Percentiles rank a stretch among this genome's conserved stretches.
Conservation (phyloP, 768 basidiomycete genomes). For the Serendipita vermifera region DNA sequence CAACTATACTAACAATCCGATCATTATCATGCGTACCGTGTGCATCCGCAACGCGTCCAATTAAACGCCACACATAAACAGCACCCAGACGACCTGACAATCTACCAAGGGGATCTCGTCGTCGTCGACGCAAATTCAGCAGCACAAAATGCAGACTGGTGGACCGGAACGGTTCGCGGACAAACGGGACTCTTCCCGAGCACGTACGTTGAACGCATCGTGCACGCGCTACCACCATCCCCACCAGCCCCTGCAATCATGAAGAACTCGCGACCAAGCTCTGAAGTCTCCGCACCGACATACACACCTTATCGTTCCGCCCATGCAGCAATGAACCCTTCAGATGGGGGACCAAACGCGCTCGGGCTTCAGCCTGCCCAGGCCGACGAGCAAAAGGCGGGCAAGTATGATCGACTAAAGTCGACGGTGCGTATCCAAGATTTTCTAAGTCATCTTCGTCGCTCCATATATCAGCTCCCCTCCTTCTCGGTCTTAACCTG, state of each 20-base stretch:
- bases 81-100: neutral
- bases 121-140: neutral
- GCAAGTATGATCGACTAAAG: neutral
- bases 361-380: neutral
- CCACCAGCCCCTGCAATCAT: neutral
- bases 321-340: neutral
- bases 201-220: constrained; percentile 9
- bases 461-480: no score
- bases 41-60: no score
- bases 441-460: no score
- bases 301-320: constrained; percentile 8
- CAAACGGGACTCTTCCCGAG: neutral
- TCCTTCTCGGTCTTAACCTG: no score
- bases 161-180: constrained; percentile 1
- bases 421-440: constrained; percentile 2
- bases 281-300: neutral
- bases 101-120: neutral
- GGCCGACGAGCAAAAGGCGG: neutral
- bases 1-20: no score
- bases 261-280: constrained; percentile 3
- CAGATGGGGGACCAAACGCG: neutral
- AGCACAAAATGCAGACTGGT: constrained; percentile 3
- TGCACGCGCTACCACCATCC: neutral
- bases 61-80: no score
- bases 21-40: no score